Evolutionary conservation across 2,329 filamentous ascomycete genomes (phyloP).

Genomic region (Pseudogymnoascus sp.): DNA sequence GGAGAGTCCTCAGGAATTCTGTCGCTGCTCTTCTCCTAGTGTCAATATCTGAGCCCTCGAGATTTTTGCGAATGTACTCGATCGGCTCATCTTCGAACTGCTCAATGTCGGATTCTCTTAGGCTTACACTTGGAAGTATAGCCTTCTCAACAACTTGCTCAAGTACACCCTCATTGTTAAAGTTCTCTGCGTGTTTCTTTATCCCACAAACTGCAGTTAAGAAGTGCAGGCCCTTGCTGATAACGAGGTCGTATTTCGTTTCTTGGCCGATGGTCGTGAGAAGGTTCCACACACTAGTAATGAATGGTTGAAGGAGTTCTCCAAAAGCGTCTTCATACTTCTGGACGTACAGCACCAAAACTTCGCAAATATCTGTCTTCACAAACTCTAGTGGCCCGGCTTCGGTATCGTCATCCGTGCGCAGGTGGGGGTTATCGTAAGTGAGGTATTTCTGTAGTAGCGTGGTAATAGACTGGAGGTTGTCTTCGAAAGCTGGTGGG

Average conservation of each 20-base stretch:
- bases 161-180: conserved; percentile 73
- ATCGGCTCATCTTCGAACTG: conserved; percentile 98
- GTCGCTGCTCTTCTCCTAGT: conserved; percentile 86
- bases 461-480: conserved; percentile 65
- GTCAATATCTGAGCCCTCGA: conserved; percentile 94
- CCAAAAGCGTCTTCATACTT: conserved; percentile 96
- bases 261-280: conserved; percentile 78
- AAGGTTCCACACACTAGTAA: conserved; percentile 83
- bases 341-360: conserved; percentile 77
- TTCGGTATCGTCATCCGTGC: conserved; percentile 83
- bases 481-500: conserved; percentile 87
- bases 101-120: conserved; percentile 90
- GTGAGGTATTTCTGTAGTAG: conserved; percentile 88
- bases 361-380: conserved; percentile 89
- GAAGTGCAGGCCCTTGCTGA: conserved; percentile 92
- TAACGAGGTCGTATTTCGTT: conserved; percentile 87
- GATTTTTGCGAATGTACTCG: conserved; percentile 89
- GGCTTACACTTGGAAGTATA: conserved; percentile 81
- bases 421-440: conserved; percentile 75
- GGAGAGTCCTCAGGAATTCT: conserved; percentile 82
- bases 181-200: conserved; percentile 67
- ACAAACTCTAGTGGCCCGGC: conserved; percentile 75
- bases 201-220: conserved; percentile 80
- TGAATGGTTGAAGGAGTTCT: conserved; percentile 69
- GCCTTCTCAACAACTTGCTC: conserved; percentile 92